Evolutionary conservation across 179 eudicot species (phyloP).

Genomic region (Silene noctiflora): DNA sequence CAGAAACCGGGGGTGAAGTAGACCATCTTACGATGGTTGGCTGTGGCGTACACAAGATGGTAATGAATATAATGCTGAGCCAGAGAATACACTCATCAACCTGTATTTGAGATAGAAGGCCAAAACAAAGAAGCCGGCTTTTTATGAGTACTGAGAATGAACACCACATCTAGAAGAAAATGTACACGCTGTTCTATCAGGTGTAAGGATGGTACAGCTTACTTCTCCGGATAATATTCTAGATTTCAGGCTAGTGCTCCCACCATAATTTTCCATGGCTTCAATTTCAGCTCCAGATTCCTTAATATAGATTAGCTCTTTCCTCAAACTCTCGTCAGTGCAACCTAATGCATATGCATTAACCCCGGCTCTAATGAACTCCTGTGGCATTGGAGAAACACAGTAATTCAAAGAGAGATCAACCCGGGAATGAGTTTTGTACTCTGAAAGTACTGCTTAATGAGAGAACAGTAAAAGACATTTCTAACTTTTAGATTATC

Average conservation of each 20-base stretch:
- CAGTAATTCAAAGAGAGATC: constrained; percentile 15
- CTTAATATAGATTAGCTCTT: constrained; percentile 66
- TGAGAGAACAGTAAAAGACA: neutral
- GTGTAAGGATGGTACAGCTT: constrained; percentile 23
- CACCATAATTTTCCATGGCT: constrained; percentile 63
- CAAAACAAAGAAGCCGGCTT: neutral
- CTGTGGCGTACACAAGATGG: constrained; percentile 89
- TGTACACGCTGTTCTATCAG: neutral
- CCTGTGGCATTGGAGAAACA: constrained; percentile 43
- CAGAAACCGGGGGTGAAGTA: constrained; percentile 61
- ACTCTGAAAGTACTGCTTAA: constrained; percentile 2
- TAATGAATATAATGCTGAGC: constrained; percentile 80
- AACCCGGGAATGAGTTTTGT: neutral
- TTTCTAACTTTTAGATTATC: constrained; percentile 68
- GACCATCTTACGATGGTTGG: constrained; percentile 91
- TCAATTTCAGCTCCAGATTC: constrained; percentile 69
- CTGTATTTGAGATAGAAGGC: constrained; percentile 35
- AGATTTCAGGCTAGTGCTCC: constrained; percentile 65
- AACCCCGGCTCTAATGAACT: constrained; percentile 89
- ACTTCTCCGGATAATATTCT: constrained; percentile 70
- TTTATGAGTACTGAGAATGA: neutral
- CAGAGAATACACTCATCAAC: constrained; percentile 89
- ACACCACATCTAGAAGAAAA: no score
- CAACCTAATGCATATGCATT: constrained; percentile 96
- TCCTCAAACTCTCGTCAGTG: constrained; percentile 81